Evolutionary conservation across 2,329 filamentous ascomycete species (phyloP).

Genomic region (Fonsecaea monophora): DNA sequence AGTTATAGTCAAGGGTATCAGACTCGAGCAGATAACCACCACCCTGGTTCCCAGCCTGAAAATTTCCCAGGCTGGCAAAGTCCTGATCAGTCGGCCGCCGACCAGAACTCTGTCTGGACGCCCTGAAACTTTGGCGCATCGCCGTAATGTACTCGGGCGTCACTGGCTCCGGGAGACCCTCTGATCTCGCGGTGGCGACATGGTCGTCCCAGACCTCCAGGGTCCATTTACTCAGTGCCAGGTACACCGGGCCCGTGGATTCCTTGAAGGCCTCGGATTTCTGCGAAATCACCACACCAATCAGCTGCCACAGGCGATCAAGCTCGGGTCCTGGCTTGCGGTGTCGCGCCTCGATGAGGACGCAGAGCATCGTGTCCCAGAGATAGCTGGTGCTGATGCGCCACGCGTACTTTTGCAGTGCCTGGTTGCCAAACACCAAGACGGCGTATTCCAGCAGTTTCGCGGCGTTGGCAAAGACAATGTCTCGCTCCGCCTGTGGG

Average conservation of each 20-base stretch:
- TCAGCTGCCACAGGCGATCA: neutral
- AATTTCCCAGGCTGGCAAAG: neutral
- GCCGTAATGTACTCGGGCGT: neutral
- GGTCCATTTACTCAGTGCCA: conserved; percentile 3
- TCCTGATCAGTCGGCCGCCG: neutral
- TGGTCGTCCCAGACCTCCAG: conserved; percentile 1
- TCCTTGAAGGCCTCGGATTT: neutral
- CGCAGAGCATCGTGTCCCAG: conserved; percentile 2
- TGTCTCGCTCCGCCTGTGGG: neutral
- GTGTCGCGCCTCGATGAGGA: conserved; percentile 3
- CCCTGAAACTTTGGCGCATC: neutral
- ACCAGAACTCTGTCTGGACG: neutral
- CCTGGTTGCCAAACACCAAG: neutral
- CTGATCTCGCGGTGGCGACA: neutral
- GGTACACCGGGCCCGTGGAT: neutral
- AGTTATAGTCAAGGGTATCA: neutral
- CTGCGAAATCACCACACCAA: conserved; percentile 2
- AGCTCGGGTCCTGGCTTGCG: neutral
- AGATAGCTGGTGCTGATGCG: conserved; percentile 1
- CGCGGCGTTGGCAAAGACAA: neutral
- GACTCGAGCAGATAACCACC: neutral
- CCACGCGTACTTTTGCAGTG: neutral
- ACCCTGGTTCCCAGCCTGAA: neutral
- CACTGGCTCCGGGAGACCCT: neutral
- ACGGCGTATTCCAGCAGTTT: neutral